Evolutionary conservation across 2,329 filamentous ascomycete species (phyloP), one percentile per base, ranked within the genome.

Genomic region (Clonostachys sp.): DNA sequence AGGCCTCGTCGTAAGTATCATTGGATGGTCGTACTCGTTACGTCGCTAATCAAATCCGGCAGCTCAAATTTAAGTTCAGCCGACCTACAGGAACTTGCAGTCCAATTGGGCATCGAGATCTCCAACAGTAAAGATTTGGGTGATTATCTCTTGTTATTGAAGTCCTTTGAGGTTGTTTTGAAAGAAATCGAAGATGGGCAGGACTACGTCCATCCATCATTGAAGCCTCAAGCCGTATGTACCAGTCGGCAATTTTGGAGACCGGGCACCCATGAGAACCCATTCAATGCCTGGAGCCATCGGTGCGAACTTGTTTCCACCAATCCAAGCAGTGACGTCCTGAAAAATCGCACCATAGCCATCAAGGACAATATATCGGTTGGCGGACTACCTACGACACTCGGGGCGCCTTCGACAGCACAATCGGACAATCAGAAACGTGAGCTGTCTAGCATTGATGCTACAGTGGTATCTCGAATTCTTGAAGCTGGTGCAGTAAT

Each of bases 211-310:
- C 57, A 58, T 35, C 51, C 55, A 5, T 42, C 48, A 0, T 53
- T 64, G 13, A 40, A 43, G 10, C 60, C 59, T 5, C 48, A 51
- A 18, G 41, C 48, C 2, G 33, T 7, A 38, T 45, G 1, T 39
- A 45, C 12, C 14, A 33, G 36, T 42, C 57, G 62, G 14, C 41
- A 41, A 1, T 64, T 55, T 46, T 53, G 49, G 47, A 55, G 49
- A 12, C 58, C 59, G 5, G 44, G 33, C 2, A 33, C 50, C 5
- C 43, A 53, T 9, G 56, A 61, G 12, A 66, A 66, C 44, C 60
- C 59, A 0, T 43, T 64, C 8, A 65, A 66, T 43, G 64, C 60
- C 2, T 67, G 64, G 64, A 63, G 61, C 24, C 61, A 65, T 48
- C 50, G 54, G 38, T 64, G 61, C 35, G 50, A 59, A 33, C 48